These are phyloP conservation scores for Ogataea neopini DNA, from an alignment of 805 yeast genomes.

Conservation along the genomic window DNA sequence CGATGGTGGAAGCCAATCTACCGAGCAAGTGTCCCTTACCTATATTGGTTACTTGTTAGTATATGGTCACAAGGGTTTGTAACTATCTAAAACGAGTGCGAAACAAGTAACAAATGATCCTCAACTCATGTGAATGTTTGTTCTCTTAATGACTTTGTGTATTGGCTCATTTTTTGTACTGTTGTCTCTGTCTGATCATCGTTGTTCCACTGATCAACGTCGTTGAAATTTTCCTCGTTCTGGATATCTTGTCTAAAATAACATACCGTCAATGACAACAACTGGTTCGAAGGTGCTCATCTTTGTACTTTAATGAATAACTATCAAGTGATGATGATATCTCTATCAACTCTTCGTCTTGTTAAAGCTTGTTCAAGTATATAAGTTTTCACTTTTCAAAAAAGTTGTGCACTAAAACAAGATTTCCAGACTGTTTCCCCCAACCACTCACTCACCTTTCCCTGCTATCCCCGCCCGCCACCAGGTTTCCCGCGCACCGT, in stretches of 20 bases:
- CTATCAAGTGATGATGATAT: constrained; percentile 13
- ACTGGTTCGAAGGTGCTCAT: constrained; percentile 94
- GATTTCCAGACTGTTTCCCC: constrained; percentile 2
- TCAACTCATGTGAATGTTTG: no score
- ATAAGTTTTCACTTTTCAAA: constrained; percentile 8
- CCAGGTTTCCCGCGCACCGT: no score
- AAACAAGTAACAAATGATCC: no score
- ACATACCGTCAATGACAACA: constrained; percentile 95
- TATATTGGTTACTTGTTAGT: constrained; percentile 16
- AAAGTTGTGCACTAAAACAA: constrained; percentile 5
- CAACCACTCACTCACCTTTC: not conserved
- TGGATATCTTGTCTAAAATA: not conserved
- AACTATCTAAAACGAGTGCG: not conserved
- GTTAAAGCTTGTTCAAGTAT: constrained; percentile 1
- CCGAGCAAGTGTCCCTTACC: constrained; percentile 99
- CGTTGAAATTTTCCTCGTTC: not conserved
- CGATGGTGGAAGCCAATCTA: constrained; percentile 98
- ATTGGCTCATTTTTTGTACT: not conserved
- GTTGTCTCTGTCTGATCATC: not conserved
- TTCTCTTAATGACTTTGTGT: not conserved
- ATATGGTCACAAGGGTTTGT: not conserved
- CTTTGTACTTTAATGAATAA: constrained; percentile 25
- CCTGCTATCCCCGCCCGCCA: constrained; percentile 2
- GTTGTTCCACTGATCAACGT: not conserved
- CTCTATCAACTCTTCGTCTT: constrained; percentile 12